Percentiles rank a stretch among this genome's conserved stretches.
phyloP scores from a whole-genome alignment of 169 alveolate genomes.

The Theileria sp. region DNA sequence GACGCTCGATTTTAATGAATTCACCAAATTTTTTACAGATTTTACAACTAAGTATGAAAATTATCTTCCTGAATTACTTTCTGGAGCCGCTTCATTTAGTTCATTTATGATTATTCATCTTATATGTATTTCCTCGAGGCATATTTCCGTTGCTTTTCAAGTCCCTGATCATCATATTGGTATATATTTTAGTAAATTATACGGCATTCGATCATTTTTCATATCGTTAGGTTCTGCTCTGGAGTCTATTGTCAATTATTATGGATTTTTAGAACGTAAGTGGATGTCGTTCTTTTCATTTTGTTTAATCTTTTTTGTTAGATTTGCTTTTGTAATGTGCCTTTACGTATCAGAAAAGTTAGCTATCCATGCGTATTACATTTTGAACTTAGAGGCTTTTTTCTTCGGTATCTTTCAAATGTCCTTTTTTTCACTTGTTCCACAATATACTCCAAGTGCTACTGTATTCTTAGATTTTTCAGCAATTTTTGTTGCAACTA shows the following conservation, averaged over 20 bases:
- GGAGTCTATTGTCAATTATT: not conserved
- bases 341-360: not conserved
- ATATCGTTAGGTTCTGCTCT: not conserved
- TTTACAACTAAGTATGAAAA: not conserved
- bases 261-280: not conserved
- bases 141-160: not conserved
- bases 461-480: not conserved
- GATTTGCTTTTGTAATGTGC: not conserved
- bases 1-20: no score
- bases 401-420: constrained; percentile 24
- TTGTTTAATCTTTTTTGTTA: not conserved
- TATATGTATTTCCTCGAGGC: not conserved
- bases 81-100: not conserved
- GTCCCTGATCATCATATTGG: not conserved
- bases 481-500: not conserved
- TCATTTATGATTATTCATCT: not conserved
- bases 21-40: not conserved
- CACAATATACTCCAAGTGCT: constrained; percentile 7
- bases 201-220: not conserved
- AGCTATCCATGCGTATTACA: not conserved
- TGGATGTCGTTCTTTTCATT: not conserved
- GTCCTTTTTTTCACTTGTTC: constrained; percentile 23
- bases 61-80: not conserved
- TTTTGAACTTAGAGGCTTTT: constrained; percentile 9
- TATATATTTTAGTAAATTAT: not conserved